Conservation (phyloP, 805 yeast genomes). For the Myxozyma lipomycoides region DNA sequence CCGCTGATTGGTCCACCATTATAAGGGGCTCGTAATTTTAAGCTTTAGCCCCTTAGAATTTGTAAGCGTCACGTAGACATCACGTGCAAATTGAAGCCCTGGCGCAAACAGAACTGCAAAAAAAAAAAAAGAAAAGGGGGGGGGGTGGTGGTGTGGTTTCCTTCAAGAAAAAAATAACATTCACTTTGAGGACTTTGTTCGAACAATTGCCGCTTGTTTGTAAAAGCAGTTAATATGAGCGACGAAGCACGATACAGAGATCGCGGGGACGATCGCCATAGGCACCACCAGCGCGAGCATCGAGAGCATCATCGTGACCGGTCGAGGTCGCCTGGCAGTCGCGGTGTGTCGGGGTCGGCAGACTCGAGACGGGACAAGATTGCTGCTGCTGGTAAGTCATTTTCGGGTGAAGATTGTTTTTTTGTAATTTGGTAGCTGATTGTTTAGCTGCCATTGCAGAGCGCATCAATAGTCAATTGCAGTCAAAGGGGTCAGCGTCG, state of each 20-base stretch:
- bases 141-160: too few relatives aligned
- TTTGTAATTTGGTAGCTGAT: neutral
- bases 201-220: too few relatives aligned
- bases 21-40: too few relatives aligned
- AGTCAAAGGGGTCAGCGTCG: constrained; percentile 12
- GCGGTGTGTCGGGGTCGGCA: constrained; percentile 1
- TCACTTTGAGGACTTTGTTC: too few relatives aligned
- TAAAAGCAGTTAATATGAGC: neutral
- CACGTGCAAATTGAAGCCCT: too few relatives aligned
- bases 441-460: constrained; percentile 36
- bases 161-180: too few relatives aligned
- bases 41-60: too few relatives aligned
- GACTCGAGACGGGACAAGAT: constrained; percentile 31
- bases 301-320: constrained; percentile 19
- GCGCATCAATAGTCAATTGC: constrained; percentile 35
- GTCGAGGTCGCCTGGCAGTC: constrained; percentile 15
- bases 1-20: too few relatives aligned
- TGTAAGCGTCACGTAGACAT: too few relatives aligned
- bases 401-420: neutral
- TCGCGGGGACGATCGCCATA: constrained; percentile 15
- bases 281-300: constrained; percentile 21
- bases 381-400: constrained; percentile 30
- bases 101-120: too few relatives aligned
- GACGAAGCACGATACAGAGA: constrained; percentile 16
- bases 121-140: too few relatives aligned